Base-by-base conservation (phyloP, 352 stramenopile species). In the Globisporangium apiculatum region DNA sequence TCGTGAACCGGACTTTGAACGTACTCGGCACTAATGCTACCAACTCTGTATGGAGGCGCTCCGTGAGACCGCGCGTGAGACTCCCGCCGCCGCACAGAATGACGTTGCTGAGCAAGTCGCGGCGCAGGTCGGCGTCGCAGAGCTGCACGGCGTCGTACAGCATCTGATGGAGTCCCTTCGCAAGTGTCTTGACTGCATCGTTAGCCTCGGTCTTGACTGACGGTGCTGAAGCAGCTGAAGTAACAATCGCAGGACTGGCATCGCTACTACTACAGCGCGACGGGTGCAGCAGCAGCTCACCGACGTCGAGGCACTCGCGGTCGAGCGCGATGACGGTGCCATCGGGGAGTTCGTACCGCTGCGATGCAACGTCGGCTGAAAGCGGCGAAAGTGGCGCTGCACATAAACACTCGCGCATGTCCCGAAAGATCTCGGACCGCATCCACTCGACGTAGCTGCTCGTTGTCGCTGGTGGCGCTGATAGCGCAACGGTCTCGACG, bases 1-100 rank as follows among this genome's bases (percentile, higher is more conserved):
- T 83, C 58, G 82, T 91, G 60, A 96, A 89, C n/a, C 86, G 81
- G 54, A 94, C 72, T 56, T 95, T 95, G 62, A 91, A 91, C 9
- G 79, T 89, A 51, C 83, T 90, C 9, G 84, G 80, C 11, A 96
- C 82, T 67, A 92, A 75, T 12, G 62, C 66, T 7, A 78, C 88
- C 24, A 96, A 69, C 53, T 96, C 87, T 8, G 70, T 58, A 53
- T 94, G 85, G 53, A 96, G 53, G 7, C 87, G 80, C 66, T 95
- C 85, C 0, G 81, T 91, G 36, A 96, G 68, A 7, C 87, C 86
- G 17, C 70, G 72, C 38, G 71, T 85, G 40, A 91, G 75, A 45
- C 79, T 89, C 24, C 82, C 80, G 49, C 87, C 87, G 55, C 87
- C 87, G 43, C 83, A 94, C 7, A 96, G 71, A 49, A 95, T 89